Evolutionary conservation across 768 basidiomycete species (phyloP), one percentile per base, ranked within the genome.

Genomic region (Xerocomellus chrysenteron): DNA sequence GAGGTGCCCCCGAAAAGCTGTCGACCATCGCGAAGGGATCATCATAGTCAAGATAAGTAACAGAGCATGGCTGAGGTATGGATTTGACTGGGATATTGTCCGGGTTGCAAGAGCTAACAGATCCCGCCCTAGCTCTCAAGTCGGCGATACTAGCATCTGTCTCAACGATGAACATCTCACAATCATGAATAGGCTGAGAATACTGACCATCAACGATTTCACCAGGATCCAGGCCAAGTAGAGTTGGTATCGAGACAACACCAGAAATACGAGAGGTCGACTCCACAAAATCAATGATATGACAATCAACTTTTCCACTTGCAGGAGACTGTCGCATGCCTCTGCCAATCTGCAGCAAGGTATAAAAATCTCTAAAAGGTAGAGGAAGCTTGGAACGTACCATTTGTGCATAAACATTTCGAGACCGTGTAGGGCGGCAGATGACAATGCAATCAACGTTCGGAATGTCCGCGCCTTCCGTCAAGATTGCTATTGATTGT

Each of bases 401-500:
- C 93, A 98, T 97, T 65, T 98, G 95, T 17, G 91, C 84, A 66
- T 94, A 93, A 12, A 96, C 72, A 68, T 96, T 98, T 35, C 85
- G 80, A 13, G 94, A 96, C 26, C 89, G 81, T 2, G 95, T 98
- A 17, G 95, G 95, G 19, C 92, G 80, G 16, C 90, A 93, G 19
- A 98, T 75, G 35, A 98, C 70, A 10, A 98, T 81, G 59, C 94
- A 97, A 65, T 98, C 95, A 52, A 97, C 89, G 57, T 91, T 92
- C 3, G 95, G 95, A 50, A 98, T 92, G 75, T 98, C 95, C 19
- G 94, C 85, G 4, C 94, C 94, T 75, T 97, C 94, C 1, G 94
- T 96, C 60, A 97, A 76, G 47, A 97, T 89, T 21, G 92, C 92
- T 72, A 21, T 62, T 30, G 24, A 52, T 49, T 37, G 56, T 32